Evolutionary conservation across 805 yeast genomes (phyloP), one percentile per base, ranked within the genome.

Genomic region (Kodamaea laetipori): DNA sequence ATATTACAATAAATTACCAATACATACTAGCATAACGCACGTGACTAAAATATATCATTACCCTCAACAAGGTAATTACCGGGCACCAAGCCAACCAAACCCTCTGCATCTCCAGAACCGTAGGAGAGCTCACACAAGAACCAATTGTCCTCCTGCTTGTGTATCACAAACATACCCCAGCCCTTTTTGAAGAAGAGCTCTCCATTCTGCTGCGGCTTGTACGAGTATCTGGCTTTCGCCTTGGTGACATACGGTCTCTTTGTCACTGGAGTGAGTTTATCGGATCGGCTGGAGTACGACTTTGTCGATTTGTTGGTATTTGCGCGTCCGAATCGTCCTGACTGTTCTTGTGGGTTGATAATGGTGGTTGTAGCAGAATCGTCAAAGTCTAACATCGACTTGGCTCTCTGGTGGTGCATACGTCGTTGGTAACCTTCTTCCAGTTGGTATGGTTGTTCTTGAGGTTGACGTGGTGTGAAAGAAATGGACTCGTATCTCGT

Each of bases 81-180:
- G 1, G 76, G 75, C 13, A 71, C 73, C 36, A 71, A 55, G 0
- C 76, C 76, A 4, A 71, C 61, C 44, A 52, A 39, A 6, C 76
- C 76, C 13, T 51, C 50, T 2, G 47, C 46, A 4, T 56, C 57
- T n/a, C 56, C 61, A 42, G 69, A 58, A 39, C 68, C 69, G 3
- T 66, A 67, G 4, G 52, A 50, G 47, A 71, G 58, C 48, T 71
- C 76, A 52, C 76, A 71, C 27, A 70, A 62, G 48, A 51, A 71
- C 76, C 76, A 71, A 43, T 66, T 61, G 46, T 71, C 76, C 41
- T 65, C 73, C 48, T 71, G 76, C 44, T 65, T 67, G 53, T 69
- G 69, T 23, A 71, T 57, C 19, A 71, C 60, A 45, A 60, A 71
- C 63, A 71, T 64, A 35, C 67, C 54, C 73, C 74, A 67, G 33